These are phyloP conservation scores for Solanum gracilifrons DNA, from an alignment of 257 asterid genomes.

Conservation along the genomic window DNA sequence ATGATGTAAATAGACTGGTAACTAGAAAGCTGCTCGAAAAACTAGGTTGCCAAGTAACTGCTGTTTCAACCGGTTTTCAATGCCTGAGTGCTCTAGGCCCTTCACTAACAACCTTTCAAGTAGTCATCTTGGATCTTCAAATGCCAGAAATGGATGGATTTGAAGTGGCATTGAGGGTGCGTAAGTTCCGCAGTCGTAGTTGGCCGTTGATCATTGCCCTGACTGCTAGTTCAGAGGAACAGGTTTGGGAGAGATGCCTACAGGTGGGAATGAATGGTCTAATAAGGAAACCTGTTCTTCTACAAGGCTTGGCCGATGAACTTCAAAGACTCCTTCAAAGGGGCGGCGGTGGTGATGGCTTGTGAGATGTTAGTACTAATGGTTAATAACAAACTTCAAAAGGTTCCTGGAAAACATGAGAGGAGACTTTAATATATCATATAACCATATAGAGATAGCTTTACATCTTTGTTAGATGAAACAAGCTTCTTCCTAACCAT, in stretches of 20 bases:
- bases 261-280: conserved; percentile 39
- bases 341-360: conserved; percentile 8
- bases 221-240: conserved; percentile 34
- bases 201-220: conserved; percentile 37
- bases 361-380: conserved; percentile 6
- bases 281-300: conserved; percentile 28
- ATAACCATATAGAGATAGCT: not conserved
- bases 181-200: conserved; percentile 27
- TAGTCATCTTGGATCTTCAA: conserved; percentile 36
- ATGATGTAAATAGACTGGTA: conserved; percentile 27
- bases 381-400: not conserved
- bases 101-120: conserved; percentile 12
- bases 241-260: conserved; percentile 20
- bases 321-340: conserved; percentile 21
- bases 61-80: conserved; percentile 30
- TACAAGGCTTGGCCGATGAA: conserved; percentile 31
- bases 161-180: conserved; percentile 31
- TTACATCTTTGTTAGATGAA: not conserved
- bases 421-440: not conserved
- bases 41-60: conserved; percentile 32
- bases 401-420: not conserved
- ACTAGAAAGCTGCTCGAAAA: conserved; percentile 31
- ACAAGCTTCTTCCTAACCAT: not conserved
- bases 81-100: conserved; percentile 32
- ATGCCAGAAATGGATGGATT: conserved; percentile 46